Conservation (phyloP, 106 monocot species). For the Cymbidium sinense region DNA sequence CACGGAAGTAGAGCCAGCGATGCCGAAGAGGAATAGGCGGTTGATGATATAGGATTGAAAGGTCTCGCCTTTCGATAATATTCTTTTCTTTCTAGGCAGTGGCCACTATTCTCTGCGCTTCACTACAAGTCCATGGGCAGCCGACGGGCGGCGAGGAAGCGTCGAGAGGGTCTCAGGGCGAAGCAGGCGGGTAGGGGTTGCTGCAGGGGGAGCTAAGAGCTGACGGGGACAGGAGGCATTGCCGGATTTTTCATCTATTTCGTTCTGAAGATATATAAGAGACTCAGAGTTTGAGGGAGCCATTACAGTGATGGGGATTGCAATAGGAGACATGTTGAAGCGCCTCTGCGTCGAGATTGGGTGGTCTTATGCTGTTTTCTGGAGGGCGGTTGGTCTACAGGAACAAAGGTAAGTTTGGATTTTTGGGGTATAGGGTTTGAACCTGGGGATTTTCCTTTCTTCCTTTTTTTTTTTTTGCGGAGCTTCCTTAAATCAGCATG, state of each 20-base stretch:
- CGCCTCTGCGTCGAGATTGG: constrained; percentile 69
- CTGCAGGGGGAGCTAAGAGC: constrained; percentile 43
- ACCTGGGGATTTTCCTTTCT: constrained; percentile 3
- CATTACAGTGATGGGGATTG: constrained; percentile 25
- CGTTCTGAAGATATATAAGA: neutral
- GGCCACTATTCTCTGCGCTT: neutral
- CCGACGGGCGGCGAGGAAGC: constrained; percentile 27
- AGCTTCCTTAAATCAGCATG: neutral
- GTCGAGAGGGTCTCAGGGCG: constrained; percentile 36
- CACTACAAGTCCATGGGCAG: constrained; percentile 21
- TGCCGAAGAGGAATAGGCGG: neutral
- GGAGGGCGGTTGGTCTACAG: constrained; percentile 33
- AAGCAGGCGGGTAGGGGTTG: constrained; percentile 50
- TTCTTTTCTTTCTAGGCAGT: neutral
- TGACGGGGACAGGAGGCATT: neutral
- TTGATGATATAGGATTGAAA: neutral
- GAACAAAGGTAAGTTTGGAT: neutral
- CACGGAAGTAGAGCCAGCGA: neutral
- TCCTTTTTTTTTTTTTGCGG: constrained; percentile 2
- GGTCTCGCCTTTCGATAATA: constrained; percentile 7
- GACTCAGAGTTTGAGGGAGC: neutral
- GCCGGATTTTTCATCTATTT: neutral
- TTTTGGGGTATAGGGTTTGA: neutral
- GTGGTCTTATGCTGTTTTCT: constrained; percentile 88
- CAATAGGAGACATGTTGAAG: constrained; percentile 37